Evolutionary conservation across 2,329 filamentous ascomycete genomes (phyloP).

Genomic region (Xylaria sp.): DNA sequence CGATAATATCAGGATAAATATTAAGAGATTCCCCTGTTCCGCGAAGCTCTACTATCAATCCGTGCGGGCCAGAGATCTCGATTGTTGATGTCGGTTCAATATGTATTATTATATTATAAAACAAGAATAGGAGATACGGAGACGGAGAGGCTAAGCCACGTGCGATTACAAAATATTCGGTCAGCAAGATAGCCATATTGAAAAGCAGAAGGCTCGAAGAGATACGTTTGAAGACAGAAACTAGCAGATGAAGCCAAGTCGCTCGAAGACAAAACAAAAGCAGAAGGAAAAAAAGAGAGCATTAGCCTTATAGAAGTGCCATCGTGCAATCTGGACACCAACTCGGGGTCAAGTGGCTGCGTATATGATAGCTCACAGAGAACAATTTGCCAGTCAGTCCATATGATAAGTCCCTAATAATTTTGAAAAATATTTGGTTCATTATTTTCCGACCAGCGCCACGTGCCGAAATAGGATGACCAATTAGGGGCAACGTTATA

Average conservation of each 20-base stretch:
- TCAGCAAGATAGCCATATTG: neutral
- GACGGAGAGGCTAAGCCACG: no score
- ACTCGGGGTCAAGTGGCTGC: neutral
- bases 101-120: no score
- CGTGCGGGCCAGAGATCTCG: no score
- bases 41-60: no score
- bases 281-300: neutral
- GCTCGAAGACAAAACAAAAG: neutral
- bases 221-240: neutral
- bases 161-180: no score
- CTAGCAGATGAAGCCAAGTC: neutral
- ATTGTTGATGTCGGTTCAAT: no score
- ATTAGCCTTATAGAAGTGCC: neutral
- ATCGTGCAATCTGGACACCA: no score
- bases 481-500: neutral
- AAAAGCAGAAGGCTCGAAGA: neutral
- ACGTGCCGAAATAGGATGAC: neutral
- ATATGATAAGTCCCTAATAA: no score
- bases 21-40: no score
- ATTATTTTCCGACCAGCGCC: neutral
- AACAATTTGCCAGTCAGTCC: neutral
- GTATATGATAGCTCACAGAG: neutral
- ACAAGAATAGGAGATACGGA: no score
- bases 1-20: no score
- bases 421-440: neutral